These are phyloP conservation scores for Otatea glauca DNA, from an alignment of 176 grass and related monocot genomes.

Conservation along the genomic window DNA sequence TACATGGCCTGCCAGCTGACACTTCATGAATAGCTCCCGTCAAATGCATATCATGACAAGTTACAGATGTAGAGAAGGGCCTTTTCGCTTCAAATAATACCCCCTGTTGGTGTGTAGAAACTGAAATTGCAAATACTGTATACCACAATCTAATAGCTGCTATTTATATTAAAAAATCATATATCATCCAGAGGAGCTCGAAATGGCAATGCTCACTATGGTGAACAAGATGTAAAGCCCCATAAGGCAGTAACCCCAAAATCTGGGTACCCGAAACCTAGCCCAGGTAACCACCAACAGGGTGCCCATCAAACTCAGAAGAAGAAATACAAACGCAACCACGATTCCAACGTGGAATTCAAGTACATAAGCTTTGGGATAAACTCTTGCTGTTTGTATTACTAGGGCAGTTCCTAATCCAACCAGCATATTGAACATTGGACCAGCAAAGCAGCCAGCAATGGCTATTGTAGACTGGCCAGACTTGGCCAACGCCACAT, in stretches of 20 bases:
- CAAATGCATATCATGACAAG: constrained; percentile 3
- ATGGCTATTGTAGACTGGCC: constrained; percentile 79
- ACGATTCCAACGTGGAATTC: constrained; percentile 34
- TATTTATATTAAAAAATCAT: not conserved
- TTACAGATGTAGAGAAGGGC: not conserved
- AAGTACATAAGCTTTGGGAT: constrained; percentile 75
- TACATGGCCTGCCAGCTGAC: not conserved
- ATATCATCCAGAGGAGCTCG: constrained; percentile 55
- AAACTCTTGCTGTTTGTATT: constrained; percentile 74
- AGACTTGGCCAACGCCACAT: constrained; percentile 72
- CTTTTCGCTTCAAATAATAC: not conserved
- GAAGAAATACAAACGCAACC: constrained; percentile 83
- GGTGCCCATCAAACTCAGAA: constrained; percentile 85
- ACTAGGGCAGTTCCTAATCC: constrained; percentile 79
- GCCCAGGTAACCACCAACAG: constrained; percentile 82
- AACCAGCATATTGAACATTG: constrained; percentile 70
- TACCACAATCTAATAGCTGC: constrained; percentile 25
- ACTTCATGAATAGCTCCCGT: not conserved
- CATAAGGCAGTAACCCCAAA: constrained; percentile 89
- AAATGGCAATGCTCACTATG: constrained; percentile 60
- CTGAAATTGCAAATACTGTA: not conserved
- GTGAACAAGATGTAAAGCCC: constrained; percentile 79
- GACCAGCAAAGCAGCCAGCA: constrained; percentile 84
- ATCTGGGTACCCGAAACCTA: constrained; percentile 72
- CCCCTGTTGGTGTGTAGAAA: not conserved